A percentile compares a stretch with the other conserved stretches of the same genome.
Evolutionary conservation across 164 flowering plant genomes (phyloP).

Genomic region (Dillenia suffruticosa): DNA sequence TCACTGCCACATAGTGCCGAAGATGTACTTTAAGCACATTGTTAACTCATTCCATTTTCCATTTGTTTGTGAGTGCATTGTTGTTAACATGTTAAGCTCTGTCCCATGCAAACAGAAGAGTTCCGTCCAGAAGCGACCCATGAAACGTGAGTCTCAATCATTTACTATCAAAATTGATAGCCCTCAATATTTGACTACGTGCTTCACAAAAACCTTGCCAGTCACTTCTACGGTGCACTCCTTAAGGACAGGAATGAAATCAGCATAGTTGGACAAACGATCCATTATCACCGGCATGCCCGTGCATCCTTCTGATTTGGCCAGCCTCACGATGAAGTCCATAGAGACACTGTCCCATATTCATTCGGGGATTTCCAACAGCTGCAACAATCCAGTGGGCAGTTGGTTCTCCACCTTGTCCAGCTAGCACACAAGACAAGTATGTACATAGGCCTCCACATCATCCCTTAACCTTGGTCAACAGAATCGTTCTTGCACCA

Average conservation of each 20-base stretch:
- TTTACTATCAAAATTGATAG: neutral
- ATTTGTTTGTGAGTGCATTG: neutral
- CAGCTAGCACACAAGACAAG: slow-evolving; percentile 12
- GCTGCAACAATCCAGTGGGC: too few relatives aligned
- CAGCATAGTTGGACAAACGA: slow-evolving; percentile 8
- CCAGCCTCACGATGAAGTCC: neutral
- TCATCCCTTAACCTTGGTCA: neutral
- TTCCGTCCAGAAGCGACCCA: neutral
- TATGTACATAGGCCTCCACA: slow-evolving; percentile 8
- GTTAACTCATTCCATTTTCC: neutral
- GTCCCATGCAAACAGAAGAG: slow-evolving; percentile 1
- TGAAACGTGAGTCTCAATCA: slow-evolving; percentile 1
- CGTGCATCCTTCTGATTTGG: neutral
- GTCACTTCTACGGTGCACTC: neutral
- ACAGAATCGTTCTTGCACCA: neutral
- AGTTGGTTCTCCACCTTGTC: slow-evolving; percentile 10
- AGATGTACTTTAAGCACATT: neutral
- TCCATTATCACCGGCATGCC: slow-evolving; percentile 1
- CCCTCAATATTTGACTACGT: slow-evolving; percentile 6
- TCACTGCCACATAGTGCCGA: neutral
- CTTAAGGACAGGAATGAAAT: neutral
- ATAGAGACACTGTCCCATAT: too few relatives aligned
- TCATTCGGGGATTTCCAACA: too few relatives aligned
- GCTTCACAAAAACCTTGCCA: neutral
- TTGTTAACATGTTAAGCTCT: neutral